A percentile compares a stretch with the other conserved stretches of the same genome.
Evolutionary conservation across 768 basidiomycete genomes (phyloP).

Genomic region (Boletus insuetus): DNA sequence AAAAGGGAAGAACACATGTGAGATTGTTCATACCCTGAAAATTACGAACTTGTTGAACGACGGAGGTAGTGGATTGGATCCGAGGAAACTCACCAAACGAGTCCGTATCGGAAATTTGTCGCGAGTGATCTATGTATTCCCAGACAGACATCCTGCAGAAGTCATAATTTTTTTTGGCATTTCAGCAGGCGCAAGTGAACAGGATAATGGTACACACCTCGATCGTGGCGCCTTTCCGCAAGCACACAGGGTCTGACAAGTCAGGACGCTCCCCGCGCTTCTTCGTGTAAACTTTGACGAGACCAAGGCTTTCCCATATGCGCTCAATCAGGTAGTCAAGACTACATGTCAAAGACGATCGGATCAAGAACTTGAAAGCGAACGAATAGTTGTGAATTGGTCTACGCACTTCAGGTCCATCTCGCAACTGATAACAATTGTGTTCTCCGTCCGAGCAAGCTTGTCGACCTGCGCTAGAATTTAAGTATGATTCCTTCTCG

Average conservation of each 20-base stretch:
- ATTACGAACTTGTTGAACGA: slow-evolving; percentile 3
- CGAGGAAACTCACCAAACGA: slow-evolving; percentile 71
- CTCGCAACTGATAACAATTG: slow-evolving; percentile 96
- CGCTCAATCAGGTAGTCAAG: slow-evolving; percentile 71
- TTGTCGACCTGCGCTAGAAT: slow-evolving; percentile 57
- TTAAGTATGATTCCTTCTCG: not conserved
- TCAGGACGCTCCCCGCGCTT: slow-evolving; percentile 95
- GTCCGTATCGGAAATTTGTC: slow-evolving; percentile 88
- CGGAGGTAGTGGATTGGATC: not conserved
- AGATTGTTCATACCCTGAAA: slow-evolving; percentile 24
- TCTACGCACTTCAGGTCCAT: slow-evolving; percentile 77
- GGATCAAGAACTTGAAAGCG: slow-evolving; percentile 2
- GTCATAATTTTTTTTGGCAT: not conserved
- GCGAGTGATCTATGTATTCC: slow-evolving; percentile 89
- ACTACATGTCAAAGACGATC: slow-evolving; percentile 34
- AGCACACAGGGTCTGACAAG: slow-evolving; percentile 83
- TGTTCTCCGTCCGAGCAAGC: slow-evolving; percentile 74
- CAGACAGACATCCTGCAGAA: slow-evolving; percentile 75
- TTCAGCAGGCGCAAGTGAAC: not conserved
- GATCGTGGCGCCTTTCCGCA: slow-evolving; percentile 89
- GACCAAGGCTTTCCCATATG: slow-evolving; percentile 75
- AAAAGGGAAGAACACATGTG: not conserved
- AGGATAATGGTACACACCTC: slow-evolving; percentile 49
- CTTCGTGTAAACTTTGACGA: slow-evolving; percentile 95
- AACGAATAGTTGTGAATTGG: not conserved